Evolutionary conservation across 495 filamentous ascomycete species (phyloP), one percentile per base, ranked within the genome.

Genomic region (Aspergillus olivimuriae): DNA sequence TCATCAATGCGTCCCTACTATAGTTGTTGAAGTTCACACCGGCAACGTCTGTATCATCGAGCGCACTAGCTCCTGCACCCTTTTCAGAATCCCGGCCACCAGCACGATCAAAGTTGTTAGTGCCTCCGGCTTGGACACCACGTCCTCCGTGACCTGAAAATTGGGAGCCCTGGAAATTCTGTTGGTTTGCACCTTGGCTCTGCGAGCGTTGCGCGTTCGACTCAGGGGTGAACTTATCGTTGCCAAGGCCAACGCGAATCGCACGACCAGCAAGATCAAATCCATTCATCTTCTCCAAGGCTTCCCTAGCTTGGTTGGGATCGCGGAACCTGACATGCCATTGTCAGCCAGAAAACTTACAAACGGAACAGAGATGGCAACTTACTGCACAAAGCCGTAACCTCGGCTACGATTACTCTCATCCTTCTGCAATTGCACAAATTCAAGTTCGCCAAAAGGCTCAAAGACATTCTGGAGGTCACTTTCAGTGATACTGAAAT

Each of bases 21-120:
- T 94, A 95, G 61, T 96, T 97, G 77, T 88, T 95, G 83, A 96
- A 96, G 66, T 96, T 97, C 62, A 97, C 89, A 60, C 94, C 94
- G 22, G 86, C 87, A 62, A 99, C 89, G 67, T 99, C 94, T 46
- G 90, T 94, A 60, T 99, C 94, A 68, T 99, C 94, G 41, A 99
- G 72, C 55, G 92, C 92, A 70, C 91, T 96, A 33, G 94, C 94
- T 43, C 89, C 86, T 47, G 86, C 80, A 51, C 78, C 77, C 70
- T 95, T 95, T 53, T 96, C 88, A 61, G 81, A 84, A 49, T 95
- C 92, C 38, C 89, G 82, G 53, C 87, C 89, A 43, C 87, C 87
- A 49, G 90, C 87, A 52, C 92, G 89, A 65, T 97, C 92, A 58
- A 95, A 97, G 61, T 84, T 86, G 60, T 73, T 81, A 49, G 76